phyloP scores from a whole-genome alignment of 2,329 filamentous ascomycete genomes.

The Alternaria infectoria region DNA sequence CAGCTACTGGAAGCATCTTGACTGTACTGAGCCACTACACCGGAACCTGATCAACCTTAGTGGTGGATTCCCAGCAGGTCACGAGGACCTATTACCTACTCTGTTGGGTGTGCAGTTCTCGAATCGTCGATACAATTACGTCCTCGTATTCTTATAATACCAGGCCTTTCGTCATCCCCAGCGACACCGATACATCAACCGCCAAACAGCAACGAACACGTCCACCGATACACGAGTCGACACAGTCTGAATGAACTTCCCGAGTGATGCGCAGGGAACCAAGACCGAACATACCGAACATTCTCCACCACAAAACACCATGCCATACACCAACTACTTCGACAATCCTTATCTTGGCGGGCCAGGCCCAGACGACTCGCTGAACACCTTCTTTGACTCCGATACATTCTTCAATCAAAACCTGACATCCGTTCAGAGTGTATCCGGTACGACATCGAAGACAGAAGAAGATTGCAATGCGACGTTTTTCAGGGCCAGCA shows the following conservation, averaged over 20 bases:
- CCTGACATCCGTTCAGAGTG: slow-evolving; percentile 30
- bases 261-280: slow-evolving; percentile 30
- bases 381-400: slow-evolving; percentile 38
- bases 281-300: slow-evolving; percentile 33
- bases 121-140: slow-evolving; percentile 33
- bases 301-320: slow-evolving; percentile 24
- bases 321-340: slow-evolving; percentile 17
- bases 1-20: slow-evolving; percentile 25
- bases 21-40: slow-evolving; percentile 17
- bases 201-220: background rate
- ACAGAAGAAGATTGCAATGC: slow-evolving; percentile 19
- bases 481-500: slow-evolving; percentile 20
- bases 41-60: slow-evolving; percentile 27
- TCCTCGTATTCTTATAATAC: slow-evolving; percentile 17
- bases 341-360: slow-evolving; percentile 35
- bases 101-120: slow-evolving; percentile 18
- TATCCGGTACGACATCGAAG: slow-evolving; percentile 23
- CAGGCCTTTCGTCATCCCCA: slow-evolving; percentile 8
- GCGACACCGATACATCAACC: background rate
- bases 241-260: slow-evolving; percentile 29
- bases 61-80: slow-evolving; percentile 19
- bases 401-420: slow-evolving; percentile 35
- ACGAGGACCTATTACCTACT: slow-evolving; percentile 24
- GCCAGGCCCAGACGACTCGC: slow-evolving; percentile 28
- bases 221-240: slow-evolving; percentile 4